These are phyloP conservation scores for Maudiozyma pseudohumilis DNA, from an alignment of 805 yeast genomes.

Conservation along the genomic window DNA sequence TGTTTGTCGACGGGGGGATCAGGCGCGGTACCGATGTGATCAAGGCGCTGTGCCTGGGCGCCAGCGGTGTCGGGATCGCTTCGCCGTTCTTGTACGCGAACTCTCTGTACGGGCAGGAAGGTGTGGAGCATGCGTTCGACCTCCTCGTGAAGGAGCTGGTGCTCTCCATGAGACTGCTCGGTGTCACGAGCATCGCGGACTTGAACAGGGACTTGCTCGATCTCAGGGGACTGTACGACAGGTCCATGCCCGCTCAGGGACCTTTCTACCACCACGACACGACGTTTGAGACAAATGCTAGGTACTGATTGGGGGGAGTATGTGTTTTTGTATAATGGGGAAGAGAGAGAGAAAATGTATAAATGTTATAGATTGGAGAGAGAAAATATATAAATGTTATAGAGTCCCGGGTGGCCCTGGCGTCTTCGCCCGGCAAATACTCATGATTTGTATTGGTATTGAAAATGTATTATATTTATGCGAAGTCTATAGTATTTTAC, in stretches of 20 bases:
- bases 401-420: too few relatives aligned
- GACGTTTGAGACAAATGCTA: conserved; percentile 1
- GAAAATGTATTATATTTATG: too few relatives aligned
- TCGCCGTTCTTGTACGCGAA: conserved; percentile 57
- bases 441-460: too few relatives aligned
- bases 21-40: conserved; percentile 57
- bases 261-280: conserved; percentile 1
- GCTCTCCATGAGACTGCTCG: conserved; percentile 71
- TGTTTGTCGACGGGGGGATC: conserved; percentile 60
- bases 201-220: conserved; percentile 58
- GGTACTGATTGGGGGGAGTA: background rate
- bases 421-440: too few relatives aligned
- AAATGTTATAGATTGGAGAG: too few relatives aligned
- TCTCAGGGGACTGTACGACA: conserved; percentile 11
- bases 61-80: conserved; percentile 61
- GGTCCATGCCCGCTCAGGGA: background rate
- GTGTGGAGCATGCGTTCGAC: conserved; percentile 49
- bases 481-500: too few relatives aligned
- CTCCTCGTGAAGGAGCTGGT: conserved; percentile 59
- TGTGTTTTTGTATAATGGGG: too few relatives aligned
- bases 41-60: conserved; percentile 60
- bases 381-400: too few relatives aligned
- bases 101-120: conserved; percentile 51
- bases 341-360: too few relatives aligned
- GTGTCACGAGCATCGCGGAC: conserved; percentile 52